Evolutionary conservation across 2,329 filamentous ascomycete genomes (phyloP).

Genomic region (Chaetomiaceae sp.): DNA sequence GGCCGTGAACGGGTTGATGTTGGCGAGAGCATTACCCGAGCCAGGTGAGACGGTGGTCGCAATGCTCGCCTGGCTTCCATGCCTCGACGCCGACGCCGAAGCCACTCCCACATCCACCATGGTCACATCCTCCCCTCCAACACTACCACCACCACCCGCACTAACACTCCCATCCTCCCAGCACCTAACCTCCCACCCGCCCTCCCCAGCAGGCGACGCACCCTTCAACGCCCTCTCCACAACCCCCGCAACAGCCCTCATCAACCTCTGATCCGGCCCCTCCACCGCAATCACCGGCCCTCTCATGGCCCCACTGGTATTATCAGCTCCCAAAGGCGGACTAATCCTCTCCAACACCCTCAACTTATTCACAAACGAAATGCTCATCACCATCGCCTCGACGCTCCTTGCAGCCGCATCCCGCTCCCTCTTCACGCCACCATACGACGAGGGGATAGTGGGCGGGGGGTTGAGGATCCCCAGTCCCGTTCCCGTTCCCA

Average conservation of each 20-base stretch:
- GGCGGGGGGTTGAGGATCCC: slow-evolving; percentile 5
- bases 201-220: not conserved
- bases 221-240: slow-evolving; percentile 59
- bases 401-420: slow-evolving; percentile 39
- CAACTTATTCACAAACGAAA: slow-evolving; percentile 72
- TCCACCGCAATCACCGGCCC: slow-evolving; percentile 82
- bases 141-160: not conserved
- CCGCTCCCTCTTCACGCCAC: not conserved
- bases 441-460: not conserved
- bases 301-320: slow-evolving; percentile 35
- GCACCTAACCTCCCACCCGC: slow-evolving; percentile 11
- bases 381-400: slow-evolving; percentile 69
- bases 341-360: slow-evolving; percentile 71
- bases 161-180: slow-evolving; percentile 6
- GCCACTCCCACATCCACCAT: not conserved
- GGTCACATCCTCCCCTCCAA: slow-evolving; percentile 1
- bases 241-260: slow-evolving; percentile 55
- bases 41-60: not conserved
- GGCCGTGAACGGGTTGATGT: slow-evolving; percentile 43
- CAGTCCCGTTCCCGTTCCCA: not conserved
- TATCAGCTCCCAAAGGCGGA: slow-evolving; percentile 52
- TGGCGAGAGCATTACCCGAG: not conserved
- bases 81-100: not conserved
- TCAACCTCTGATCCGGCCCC: slow-evolving; percentile 55
- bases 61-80: not conserved